These are phyloP conservation scores for Aegle marmelos DNA, from an alignment of 345 rosid genomes.

Conservation along the genomic window DNA sequence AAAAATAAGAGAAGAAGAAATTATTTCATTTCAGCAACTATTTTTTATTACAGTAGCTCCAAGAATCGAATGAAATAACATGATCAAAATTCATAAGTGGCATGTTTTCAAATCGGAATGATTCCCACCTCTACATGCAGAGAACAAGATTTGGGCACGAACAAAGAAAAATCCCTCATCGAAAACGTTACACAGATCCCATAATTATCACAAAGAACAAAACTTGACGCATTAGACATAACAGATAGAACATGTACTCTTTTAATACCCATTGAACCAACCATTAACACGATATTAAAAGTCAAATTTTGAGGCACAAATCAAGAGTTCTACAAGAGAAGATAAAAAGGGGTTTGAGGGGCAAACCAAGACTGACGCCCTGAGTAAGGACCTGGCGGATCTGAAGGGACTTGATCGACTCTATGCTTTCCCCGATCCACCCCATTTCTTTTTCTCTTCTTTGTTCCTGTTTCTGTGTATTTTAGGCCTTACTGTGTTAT, in stretches of 20 bases:
- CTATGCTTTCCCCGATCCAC: constrained; percentile 70
- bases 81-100: neutral
- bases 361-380: constrained; percentile 75
- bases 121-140: neutral
- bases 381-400: constrained; percentile 87
- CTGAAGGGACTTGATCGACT: constrained; percentile 74
- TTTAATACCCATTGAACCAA: neutral
- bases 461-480: neutral
- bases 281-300: neutral
- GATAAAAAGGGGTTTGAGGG: neutral
- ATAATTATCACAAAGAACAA: neutral
- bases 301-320: neutral
- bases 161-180: neutral
- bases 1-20: neutral
- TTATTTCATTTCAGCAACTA: neutral
- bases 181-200: neutral
- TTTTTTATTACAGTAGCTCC: neutral
- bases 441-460: constrained; percentile 41
- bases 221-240: neutral
- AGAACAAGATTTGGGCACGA: neutral
- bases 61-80: neutral
- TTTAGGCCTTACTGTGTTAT: neutral
- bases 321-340: neutral
- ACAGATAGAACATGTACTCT: neutral
- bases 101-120: neutral